Conservation (phyloP, 169 alveolate genomes). For the Plasmodium falciparum region DNA sequence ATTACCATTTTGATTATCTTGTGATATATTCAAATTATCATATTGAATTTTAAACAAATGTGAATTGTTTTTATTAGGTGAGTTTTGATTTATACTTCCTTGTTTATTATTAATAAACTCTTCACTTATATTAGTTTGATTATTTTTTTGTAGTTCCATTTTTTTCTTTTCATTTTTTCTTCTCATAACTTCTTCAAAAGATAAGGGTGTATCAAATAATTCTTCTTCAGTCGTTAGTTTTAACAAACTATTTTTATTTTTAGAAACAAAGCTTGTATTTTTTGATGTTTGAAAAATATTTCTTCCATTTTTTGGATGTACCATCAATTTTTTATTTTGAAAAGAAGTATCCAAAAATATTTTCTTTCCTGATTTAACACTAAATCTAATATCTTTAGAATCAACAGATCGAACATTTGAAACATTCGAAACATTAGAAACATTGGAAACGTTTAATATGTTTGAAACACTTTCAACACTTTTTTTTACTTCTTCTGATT, state of each 20-base stretch:
- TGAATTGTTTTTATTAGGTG: background rate
- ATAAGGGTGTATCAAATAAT: slow-evolving; percentile 70
- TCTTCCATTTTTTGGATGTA: slow-evolving; percentile 30
- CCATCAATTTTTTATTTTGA: slow-evolving; percentile 24
- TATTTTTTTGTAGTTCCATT: slow-evolving; percentile 28
- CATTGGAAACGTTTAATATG: no score
- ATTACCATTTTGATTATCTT: background rate
- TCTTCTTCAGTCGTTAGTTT: slow-evolving; percentile 25
- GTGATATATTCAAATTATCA: background rate
- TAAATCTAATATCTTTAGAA: slow-evolving; percentile 45
- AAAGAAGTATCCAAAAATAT: slow-evolving; percentile 45
- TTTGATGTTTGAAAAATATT: slow-evolving; percentile 34
- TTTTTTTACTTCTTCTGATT: slow-evolving; percentile 58
- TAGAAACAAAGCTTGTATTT: slow-evolving; percentile 29
- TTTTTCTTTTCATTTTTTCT: slow-evolving; percentile 74
- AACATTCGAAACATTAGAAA: background rate
- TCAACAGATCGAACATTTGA: slow-evolving; percentile 63
- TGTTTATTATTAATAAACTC: slow-evolving; percentile 7
- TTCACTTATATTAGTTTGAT: background rate
- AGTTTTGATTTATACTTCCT: background rate
- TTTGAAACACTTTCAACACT: slow-evolving; percentile 27
- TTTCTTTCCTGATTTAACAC: slow-evolving; percentile 50
- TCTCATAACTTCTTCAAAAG: slow-evolving; percentile 76
- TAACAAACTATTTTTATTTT: slow-evolving; percentile 14
- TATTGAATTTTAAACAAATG: no score